phyloP scores from a whole-genome alignment of 129 eudicot genomes.

The Chrysanthemum lavandulifolium region DNA sequence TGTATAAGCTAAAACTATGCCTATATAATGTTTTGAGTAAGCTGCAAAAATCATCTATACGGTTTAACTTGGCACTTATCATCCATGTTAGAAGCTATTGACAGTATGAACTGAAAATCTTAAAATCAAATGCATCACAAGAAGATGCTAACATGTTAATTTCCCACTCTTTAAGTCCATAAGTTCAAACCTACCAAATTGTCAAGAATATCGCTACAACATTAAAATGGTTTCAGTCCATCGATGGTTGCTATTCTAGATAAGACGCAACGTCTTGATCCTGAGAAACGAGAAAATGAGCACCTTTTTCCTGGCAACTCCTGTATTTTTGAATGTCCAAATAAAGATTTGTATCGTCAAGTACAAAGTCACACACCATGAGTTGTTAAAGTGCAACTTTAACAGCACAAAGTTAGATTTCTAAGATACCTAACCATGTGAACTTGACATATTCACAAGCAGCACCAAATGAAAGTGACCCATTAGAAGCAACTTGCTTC shows the following conservation, averaged over 20 bases:
- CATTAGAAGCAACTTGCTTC: conserved; percentile 21
- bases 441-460: conserved; percentile 24
- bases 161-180: no score
- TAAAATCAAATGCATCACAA: no score
- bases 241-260: neutral
- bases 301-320: neutral
- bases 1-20: no score
- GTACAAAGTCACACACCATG: conserved; percentile 20
- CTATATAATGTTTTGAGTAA: no score
- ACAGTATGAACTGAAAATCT: no score
- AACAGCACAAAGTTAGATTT: conserved; percentile 22
- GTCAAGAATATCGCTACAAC: no score
- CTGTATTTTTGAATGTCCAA: neutral
- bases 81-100: no score
- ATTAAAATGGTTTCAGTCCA: neutral
- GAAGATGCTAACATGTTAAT: no score
- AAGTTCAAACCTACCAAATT: no score
- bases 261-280: neutral
- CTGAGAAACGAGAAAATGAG: neutral
- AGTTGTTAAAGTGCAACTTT: conserved; percentile 29
- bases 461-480: conserved; percentile 24
- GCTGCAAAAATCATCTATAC: no score
- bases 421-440: conserved; percentile 8
- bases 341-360: conserved; percentile 5
- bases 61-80: no score